A percentile compares a stretch with the other conserved stretches of the same genome.
Conservation (phyloP, 176 grass and related monocot species). For the Dactylis glomerata region DNA sequence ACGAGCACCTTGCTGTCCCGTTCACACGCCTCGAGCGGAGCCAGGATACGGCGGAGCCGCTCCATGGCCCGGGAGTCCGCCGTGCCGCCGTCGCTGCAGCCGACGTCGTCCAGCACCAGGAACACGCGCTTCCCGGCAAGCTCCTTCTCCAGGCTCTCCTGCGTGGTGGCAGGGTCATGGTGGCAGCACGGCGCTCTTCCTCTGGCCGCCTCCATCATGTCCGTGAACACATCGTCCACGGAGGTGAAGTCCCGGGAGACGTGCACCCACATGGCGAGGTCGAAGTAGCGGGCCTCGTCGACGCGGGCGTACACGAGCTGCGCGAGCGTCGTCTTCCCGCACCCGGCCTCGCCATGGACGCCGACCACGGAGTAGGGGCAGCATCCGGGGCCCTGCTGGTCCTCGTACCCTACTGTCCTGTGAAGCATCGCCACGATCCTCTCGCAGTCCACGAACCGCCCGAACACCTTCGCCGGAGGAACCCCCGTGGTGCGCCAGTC, state of each 20-base stretch:
- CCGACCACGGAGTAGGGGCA: background rate
- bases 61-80: too few species aligned
- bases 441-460: background rate
- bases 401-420: background rate
- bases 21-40: background rate
- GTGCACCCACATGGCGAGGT: slow-evolving; percentile 1
- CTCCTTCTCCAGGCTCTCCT: background rate
- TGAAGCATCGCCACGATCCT: background rate
- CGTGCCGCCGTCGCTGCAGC: background rate
- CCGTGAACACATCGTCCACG: background rate
- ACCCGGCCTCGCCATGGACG: background rate
- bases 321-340: background rate
- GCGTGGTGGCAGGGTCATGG: background rate
- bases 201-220: background rate
- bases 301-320: background rate
- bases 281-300: background rate
- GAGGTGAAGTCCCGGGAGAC: background rate
- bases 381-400: background rate
- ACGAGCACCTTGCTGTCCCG: background rate
- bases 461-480: background rate
- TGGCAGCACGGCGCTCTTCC: background rate
- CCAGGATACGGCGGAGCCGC: slow-evolving; percentile 1
- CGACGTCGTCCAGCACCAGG: background rate
- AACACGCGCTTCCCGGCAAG: background rate
- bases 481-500: background rate